A percentile compares a stretch with the other conserved stretches of the same genome.
Conservation (phyloP, 2,329 filamentous ascomycete species). For the Clonostachys rosea region DNA sequence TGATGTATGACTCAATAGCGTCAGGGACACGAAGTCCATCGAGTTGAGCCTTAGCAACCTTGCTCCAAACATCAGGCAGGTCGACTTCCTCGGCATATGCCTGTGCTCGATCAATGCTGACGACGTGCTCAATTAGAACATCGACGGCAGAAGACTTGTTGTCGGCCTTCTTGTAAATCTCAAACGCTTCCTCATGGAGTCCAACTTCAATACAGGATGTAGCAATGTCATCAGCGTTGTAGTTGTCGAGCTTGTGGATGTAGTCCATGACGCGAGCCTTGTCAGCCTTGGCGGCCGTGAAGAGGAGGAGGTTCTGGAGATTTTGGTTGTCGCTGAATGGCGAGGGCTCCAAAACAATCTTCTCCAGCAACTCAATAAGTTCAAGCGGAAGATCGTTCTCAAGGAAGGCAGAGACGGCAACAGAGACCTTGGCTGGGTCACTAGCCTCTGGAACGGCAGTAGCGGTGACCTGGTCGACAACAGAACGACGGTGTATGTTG, state of each 20-base stretch:
- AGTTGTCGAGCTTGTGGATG: constrained; percentile 85
- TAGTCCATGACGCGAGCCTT: constrained; percentile 94
- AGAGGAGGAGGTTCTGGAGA: constrained; percentile 91
- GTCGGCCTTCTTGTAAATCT: constrained; percentile 97
- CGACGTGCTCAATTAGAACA: constrained; percentile 91
- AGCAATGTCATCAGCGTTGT: constrained; percentile 89
- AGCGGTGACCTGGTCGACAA: constrained; percentile 93
- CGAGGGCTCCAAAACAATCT: constrained; percentile 99
- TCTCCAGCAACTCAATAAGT: constrained; percentile 95
- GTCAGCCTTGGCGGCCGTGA: constrained; percentile 95
- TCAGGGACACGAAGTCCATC: constrained; percentile 91
- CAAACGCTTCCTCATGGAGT: constrained; percentile 92
- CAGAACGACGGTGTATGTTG: constrained; percentile 89
- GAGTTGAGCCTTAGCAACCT: constrained; percentile 94
- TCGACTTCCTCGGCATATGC: constrained; percentile 95
- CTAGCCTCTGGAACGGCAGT: constrained; percentile 90
- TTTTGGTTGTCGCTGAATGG: constrained; percentile 97
- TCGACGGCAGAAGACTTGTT: constrained; percentile 84
- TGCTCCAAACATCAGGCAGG: constrained; percentile 93
- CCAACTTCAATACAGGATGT: constrained; percentile 91
- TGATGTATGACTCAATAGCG: constrained; percentile 95
- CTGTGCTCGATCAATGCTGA: constrained; percentile 96
- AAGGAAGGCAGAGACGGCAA: constrained; percentile 91
- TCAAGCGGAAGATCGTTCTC: constrained; percentile 87
- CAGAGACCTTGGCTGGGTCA: constrained; percentile 90